Conservation (phyloP, 2,329 filamentous ascomycete genomes). For the Aureobasidium sp. region DNA sequence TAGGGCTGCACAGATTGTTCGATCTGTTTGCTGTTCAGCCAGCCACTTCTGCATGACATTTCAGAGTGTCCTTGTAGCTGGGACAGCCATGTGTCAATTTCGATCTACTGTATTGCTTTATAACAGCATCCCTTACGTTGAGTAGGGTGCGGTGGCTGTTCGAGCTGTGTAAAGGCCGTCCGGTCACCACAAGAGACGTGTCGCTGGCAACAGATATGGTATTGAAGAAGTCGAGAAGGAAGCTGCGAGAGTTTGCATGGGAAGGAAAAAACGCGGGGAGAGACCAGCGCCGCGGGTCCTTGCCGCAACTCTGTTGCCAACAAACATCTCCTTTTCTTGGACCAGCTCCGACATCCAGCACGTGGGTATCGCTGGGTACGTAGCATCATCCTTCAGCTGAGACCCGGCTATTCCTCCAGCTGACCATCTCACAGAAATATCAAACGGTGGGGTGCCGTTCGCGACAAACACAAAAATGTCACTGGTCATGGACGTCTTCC, state of each 20-base stretch:
- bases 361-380: not conserved
- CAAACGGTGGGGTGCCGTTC: not conserved
- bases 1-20: slow-evolving; percentile 4
- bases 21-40: slow-evolving; percentile 10
- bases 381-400: not conserved
- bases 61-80: slow-evolving; percentile 3
- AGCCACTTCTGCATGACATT: slow-evolving; percentile 7
- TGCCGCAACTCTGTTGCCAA: not conserved
- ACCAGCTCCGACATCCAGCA: not conserved
- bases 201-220: not conserved
- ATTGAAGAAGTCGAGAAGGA: not conserved
- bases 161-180: not conserved
- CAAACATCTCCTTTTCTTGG: slow-evolving; percentile 9
- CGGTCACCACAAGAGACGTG: not conserved
- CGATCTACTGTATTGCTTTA: slow-evolving; percentile 1
- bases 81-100: not conserved
- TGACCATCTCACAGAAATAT: not conserved
- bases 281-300: not conserved
- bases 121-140: not conserved
- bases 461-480: not conserved
- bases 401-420: not conserved
- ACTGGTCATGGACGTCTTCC: slow-evolving; percentile 30
- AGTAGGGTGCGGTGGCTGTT: not conserved
- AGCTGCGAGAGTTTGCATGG: not conserved
- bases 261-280: not conserved